A percentile compares a stretch with the other conserved stretches of the same genome.
These are phyloP conservation scores for Pleoardoris graminearum DNA, from an alignment of 2,329 filamentous ascomycete species.

Conservation along the genomic window DNA sequence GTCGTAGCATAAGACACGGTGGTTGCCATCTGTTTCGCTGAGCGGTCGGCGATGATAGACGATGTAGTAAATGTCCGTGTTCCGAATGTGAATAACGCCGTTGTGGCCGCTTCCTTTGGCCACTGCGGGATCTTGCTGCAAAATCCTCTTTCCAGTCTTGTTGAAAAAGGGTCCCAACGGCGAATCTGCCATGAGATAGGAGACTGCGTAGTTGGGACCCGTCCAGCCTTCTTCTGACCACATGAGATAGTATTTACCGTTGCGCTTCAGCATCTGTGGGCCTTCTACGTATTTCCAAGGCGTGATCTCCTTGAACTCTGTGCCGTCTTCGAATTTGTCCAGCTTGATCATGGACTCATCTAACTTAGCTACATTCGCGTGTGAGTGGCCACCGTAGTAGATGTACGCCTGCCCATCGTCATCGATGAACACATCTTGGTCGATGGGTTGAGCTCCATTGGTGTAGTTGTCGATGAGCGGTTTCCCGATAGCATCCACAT, in stretches of 20 bases:
- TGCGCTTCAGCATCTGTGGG: conserved; percentile 8
- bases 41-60: conserved; percentile 8
- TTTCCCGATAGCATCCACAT: conserved; percentile 10
- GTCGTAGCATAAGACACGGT: conserved; percentile 9
- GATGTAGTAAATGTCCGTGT: conserved; percentile 11
- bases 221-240: conserved; percentile 11
- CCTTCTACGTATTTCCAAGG: conserved; percentile 8
- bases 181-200: conserved; percentile 10
- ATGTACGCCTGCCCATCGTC: conserved; percentile 12
- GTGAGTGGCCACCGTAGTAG: conserved; percentile 8
- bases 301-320: conserved; percentile 11
- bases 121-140: conserved; percentile 9
- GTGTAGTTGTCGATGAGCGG: conserved; percentile 11
- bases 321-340: conserved; percentile 4
- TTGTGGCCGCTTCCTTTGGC: conserved; percentile 9
- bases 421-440: conserved; percentile 12
- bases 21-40: conserved; percentile 3
- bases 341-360: conserved; percentile 8
- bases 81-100: conserved; percentile 7
- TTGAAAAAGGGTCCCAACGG: conserved; percentile 5
- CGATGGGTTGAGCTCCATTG: conserved; percentile 9
- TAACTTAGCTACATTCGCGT: conserved; percentile 11
- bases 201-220: conserved; percentile 7
- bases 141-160: background rate
- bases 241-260: conserved; percentile 13